Conservation (phyloP, 148 eudicot species). For the Selenicereus undatus region DNA sequence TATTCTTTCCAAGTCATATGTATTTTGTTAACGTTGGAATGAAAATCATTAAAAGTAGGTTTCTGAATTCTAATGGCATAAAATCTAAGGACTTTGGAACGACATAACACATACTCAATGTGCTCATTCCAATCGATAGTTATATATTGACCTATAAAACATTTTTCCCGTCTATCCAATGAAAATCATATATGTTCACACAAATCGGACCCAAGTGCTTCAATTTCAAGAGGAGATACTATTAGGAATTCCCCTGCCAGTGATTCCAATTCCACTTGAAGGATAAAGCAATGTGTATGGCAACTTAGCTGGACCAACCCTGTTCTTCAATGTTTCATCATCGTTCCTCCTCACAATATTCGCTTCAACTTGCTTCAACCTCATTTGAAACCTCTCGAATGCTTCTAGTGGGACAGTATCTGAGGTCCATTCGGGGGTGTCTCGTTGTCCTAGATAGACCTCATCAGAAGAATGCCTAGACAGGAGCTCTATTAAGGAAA, state of each 20-base stretch:
- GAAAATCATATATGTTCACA: too few relatives aligned
- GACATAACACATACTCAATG: too few relatives aligned
- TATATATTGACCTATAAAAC: too few relatives aligned
- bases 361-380: not conserved
- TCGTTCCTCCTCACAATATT: not conserved
- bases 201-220: not conserved
- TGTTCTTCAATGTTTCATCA: not conserved
- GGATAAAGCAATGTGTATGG: constrained; percentile 38
- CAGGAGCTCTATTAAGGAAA: not conserved
- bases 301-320: not conserved
- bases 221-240: constrained; percentile 47
- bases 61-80: too few relatives aligned
- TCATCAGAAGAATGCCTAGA: not conserved
- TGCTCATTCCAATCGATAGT: too few relatives aligned
- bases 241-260: constrained; percentile 73
- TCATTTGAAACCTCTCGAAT: not conserved
- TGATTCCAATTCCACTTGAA: constrained; percentile 49
- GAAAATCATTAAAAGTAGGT: too few relatives aligned
- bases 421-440: not conserved
- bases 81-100: too few relatives aligned
- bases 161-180: too few relatives aligned
- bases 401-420: not conserved
- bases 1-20: too few relatives aligned
- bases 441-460: not conserved
- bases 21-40: too few relatives aligned